Evolutionary conservation across 2,329 filamentous ascomycete species (phyloP).

Genomic region (Alternaria tenuissima): DNA sequence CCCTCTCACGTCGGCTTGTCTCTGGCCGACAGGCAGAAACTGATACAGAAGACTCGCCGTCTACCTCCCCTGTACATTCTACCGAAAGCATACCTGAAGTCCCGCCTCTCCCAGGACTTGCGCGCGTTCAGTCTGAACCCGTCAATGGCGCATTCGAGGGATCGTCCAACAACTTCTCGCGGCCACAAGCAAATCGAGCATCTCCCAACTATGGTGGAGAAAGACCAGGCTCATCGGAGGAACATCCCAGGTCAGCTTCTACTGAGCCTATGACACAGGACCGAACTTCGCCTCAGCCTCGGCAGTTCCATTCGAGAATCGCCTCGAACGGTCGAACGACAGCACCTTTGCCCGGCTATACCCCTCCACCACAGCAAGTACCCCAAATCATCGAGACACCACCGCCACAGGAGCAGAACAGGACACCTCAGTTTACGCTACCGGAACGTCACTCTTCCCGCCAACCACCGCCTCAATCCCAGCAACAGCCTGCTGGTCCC

Average conservation of each 20-base stretch:
- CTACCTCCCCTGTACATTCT: constrained; percentile 58
- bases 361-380: constrained; percentile 48
- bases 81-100: constrained; percentile 46
- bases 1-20: constrained; percentile 75
- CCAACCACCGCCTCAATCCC: constrained; percentile 40
- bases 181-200: constrained; percentile 55
- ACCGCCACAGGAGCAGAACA: constrained; percentile 46
- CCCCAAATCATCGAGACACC: constrained; percentile 73
- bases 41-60: constrained; percentile 62
- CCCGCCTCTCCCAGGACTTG: constrained; percentile 55
- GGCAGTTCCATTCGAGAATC: constrained; percentile 64
- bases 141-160: constrained; percentile 49
- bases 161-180: constrained; percentile 65
- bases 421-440: constrained; percentile 47
- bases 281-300: constrained; percentile 50
- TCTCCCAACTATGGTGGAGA: constrained; percentile 30
- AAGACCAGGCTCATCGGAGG: constrained; percentile 37
- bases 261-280: constrained; percentile 40
- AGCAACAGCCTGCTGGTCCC: constrained; percentile 27
- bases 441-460: constrained; percentile 63
- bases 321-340: constrained; percentile 65
- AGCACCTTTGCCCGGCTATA: constrained; percentile 59
- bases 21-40: constrained; percentile 67
- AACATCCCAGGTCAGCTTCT: constrained; percentile 27
- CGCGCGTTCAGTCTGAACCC: constrained; percentile 76